Conservation (phyloP, 2,329 filamentous ascomycete genomes). For the Fusarium sp. region DNA sequence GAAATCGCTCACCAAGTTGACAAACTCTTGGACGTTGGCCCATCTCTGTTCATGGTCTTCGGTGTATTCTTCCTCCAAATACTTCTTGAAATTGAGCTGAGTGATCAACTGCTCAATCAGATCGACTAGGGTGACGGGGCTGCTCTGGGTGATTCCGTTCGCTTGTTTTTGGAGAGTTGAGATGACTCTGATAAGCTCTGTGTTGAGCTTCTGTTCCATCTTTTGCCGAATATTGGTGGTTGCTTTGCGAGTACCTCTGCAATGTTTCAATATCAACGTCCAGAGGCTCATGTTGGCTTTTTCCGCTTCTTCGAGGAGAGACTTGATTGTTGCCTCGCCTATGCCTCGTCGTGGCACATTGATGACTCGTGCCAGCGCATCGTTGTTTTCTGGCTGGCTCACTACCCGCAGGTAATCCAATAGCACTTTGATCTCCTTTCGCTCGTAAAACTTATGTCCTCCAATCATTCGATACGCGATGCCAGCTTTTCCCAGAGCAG, state of each 20-base stretch:
- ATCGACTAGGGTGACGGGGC: constrained; percentile 53
- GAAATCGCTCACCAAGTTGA: constrained; percentile 79
- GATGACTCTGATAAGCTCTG: constrained; percentile 58
- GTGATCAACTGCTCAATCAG: constrained; percentile 63
- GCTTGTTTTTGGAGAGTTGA: constrained; percentile 45
- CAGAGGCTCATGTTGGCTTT: constrained; percentile 73
- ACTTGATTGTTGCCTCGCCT: constrained; percentile 78
- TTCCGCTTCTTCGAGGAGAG: constrained; percentile 79
- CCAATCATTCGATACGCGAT: constrained; percentile 93
- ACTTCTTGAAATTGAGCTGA: constrained; percentile 75
- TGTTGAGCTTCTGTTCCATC: constrained; percentile 62
- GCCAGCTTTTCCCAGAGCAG: constrained; percentile 78
- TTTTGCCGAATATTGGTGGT: constrained; percentile 59
- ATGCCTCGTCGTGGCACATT: constrained; percentile 84
- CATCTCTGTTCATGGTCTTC: constrained; percentile 81
- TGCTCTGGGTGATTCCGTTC: constrained; percentile 41
- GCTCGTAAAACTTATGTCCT: constrained; percentile 89
- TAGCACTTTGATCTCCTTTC: constrained; percentile 84
- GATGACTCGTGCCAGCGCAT: constrained; percentile 81
- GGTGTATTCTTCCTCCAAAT: constrained; percentile 72
- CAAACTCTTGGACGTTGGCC: constrained; percentile 90
- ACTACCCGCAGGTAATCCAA: constrained; percentile 89
- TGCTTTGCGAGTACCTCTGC: constrained; percentile 57
- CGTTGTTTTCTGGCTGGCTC: constrained; percentile 84
- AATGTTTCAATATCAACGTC: constrained; percentile 69